Evolutionary conservation across 1,284 basidiomycete genomes (phyloP).

Genomic region (Gymnopus androsaceus): DNA sequence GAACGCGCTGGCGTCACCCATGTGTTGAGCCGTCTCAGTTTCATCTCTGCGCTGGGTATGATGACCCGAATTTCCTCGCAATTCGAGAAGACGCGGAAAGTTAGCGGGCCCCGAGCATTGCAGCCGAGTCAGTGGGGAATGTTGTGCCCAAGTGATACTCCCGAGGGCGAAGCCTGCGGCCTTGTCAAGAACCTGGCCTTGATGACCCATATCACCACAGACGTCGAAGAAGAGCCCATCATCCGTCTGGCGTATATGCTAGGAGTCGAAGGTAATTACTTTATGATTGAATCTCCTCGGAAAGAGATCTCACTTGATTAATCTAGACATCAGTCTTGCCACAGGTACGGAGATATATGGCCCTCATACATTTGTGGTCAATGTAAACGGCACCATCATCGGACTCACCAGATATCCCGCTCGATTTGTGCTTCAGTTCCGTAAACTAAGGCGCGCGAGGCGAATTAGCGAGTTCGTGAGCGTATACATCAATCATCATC

Average conservation of each 20-base stretch:
- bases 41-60: slow-evolving; percentile 98
- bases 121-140: slow-evolving; percentile 99
- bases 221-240: slow-evolving; percentile 96
- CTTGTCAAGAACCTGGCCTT: slow-evolving; percentile 98
- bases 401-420: slow-evolving; percentile 88
- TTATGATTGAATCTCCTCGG: slow-evolving; percentile 8
- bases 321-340: slow-evolving; percentile 84
- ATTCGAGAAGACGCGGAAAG: slow-evolving; percentile 99
- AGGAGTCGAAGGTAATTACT: slow-evolving; percentile 83
- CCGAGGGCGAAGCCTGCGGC: slow-evolving; percentile 99
- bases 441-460: slow-evolving; percentile 89
- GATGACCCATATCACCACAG: slow-evolving; percentile 99
- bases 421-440: slow-evolving; percentile 89
- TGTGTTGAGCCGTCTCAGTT: slow-evolving; percentile 92
- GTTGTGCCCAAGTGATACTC: slow-evolving; percentile 97
- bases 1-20: slow-evolving; percentile 99
- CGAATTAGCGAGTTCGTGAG: slow-evolving; percentile 96
- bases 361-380: slow-evolving; percentile 90
- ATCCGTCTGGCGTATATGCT: slow-evolving; percentile 90
- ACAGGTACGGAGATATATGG: slow-evolving; percentile 97
- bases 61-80: slow-evolving; percentile 99
- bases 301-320: slow-evolving; percentile 13
- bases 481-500: slow-evolving; percentile 96
- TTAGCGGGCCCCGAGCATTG: slow-evolving; percentile 94
- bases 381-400: slow-evolving; percentile 95